Conservation (phyloP, 805 yeast species). For the Candida nemodendra region DNA sequence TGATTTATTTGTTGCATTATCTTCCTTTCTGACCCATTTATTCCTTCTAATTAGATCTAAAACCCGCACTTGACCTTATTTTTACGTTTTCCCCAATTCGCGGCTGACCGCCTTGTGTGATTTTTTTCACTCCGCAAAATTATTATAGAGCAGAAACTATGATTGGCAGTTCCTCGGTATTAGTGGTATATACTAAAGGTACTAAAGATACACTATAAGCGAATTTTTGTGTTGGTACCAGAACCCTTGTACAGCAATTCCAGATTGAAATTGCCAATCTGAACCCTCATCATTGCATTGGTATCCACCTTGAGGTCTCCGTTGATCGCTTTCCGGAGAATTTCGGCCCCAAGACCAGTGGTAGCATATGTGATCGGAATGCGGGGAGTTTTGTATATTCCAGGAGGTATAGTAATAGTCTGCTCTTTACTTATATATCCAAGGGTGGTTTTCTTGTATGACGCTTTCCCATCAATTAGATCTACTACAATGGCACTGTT, state of each 20-base stretch:
- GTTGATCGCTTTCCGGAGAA: slow-evolving; percentile 48
- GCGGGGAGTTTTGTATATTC: slow-evolving; percentile 47
- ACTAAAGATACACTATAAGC: no score
- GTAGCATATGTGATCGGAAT: slow-evolving; percentile 47
- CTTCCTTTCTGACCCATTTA: slow-evolving; percentile 9
- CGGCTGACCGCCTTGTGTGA: neutral
- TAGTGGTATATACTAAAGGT: no score
- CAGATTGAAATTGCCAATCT: slow-evolving; percentile 39
- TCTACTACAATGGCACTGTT: slow-evolving; percentile 45
- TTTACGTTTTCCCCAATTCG: neutral
- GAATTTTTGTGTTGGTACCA: slow-evolving; percentile 42
- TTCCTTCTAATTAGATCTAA: slow-evolving; percentile 4
- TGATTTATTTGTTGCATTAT: no score
- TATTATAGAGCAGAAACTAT: no score
- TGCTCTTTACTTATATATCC: slow-evolving; percentile 46
- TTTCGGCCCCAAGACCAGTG: slow-evolving; percentile 45
- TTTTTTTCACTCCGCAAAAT: neutral
- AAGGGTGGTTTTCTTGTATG: slow-evolving; percentile 43
- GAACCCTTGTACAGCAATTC: slow-evolving; percentile 46
- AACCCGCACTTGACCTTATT: neutral
- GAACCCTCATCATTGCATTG: slow-evolving; percentile 40
- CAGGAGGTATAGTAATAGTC: slow-evolving; percentile 48
- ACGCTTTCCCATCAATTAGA: slow-evolving; percentile 47
- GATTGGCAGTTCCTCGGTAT: no score
- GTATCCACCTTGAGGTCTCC: slow-evolving; percentile 50